Conservation (phyloP, 2,329 filamentous ascomycete species). For the Penicillium sp. region DNA sequence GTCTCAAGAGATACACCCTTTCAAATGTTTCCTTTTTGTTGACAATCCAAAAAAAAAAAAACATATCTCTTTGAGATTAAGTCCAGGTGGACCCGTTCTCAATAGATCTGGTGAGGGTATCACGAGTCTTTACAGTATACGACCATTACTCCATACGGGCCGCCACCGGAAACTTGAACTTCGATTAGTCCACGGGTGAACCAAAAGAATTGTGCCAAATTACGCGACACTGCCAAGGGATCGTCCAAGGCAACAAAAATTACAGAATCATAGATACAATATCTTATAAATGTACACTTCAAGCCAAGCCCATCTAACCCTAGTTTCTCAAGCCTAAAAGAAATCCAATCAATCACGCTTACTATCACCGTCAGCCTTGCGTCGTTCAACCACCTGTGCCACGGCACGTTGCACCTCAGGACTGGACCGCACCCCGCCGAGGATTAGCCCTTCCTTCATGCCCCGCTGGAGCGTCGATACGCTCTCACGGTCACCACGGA, state of each 20-base stretch:
- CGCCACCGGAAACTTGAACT: conserved; percentile 1
- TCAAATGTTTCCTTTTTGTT: neutral
- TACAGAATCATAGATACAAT: neutral
- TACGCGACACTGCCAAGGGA: conserved; percentile 6
- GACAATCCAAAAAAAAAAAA: neutral
- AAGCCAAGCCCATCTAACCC: neutral
- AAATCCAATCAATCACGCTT: conserved; percentile 18
- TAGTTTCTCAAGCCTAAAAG: neutral
- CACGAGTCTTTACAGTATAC: neutral
- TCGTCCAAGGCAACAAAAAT: neutral
- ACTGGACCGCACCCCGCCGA: conserved; percentile 77
- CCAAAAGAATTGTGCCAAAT: conserved; percentile 1
- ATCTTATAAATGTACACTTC: neutral
- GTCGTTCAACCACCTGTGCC: conserved; percentile 62
- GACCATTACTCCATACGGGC: neutral
- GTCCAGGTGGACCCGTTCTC: neutral
- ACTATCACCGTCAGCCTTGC: conserved; percentile 42
- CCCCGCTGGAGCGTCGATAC: conserved; percentile 64
- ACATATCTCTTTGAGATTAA: neutral
- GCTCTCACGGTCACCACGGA: conserved; percentile 67
- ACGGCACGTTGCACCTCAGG: conserved; percentile 80
- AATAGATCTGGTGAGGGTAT: conserved; percentile 4
- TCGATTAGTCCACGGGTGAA: neutral
- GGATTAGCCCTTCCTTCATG: conserved; percentile 81
- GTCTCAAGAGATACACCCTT: neutral